phyloP scores from a whole-genome alignment of 2,329 filamentous ascomycete genomes.

The Monosporascus sp. region DNA sequence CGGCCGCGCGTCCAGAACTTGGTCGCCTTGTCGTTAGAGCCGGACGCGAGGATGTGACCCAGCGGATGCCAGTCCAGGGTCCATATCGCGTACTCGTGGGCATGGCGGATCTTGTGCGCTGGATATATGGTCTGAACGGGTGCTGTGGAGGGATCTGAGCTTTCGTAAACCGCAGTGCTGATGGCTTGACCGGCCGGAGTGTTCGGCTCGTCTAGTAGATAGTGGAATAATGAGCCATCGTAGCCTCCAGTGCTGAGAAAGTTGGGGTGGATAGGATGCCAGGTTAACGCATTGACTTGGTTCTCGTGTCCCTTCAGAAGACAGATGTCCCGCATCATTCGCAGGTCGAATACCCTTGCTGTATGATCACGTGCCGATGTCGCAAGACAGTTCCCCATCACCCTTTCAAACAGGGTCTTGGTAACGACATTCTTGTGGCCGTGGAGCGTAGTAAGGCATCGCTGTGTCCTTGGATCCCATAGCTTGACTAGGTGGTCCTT shows the following conservation, averaged over 20 bases:
- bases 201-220: constrained; percentile 93
- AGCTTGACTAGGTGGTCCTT: constrained; percentile 97
- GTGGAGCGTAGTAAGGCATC: constrained; percentile 88
- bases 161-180: constrained; percentile 78
- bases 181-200: constrained; percentile 66
- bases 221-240: constrained; percentile 87
- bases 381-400: constrained; percentile 77
- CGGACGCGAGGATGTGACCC: constrained; percentile 90
- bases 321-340: constrained; percentile 97
- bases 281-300: constrained; percentile 85
- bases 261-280: constrained; percentile 89
- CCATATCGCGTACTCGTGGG: constrained; percentile 95
- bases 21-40: constrained; percentile 93
- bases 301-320: constrained; percentile 93
- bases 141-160: constrained; percentile 69
- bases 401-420: constrained; percentile 83
- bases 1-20: constrained; percentile 92
- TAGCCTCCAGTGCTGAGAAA: constrained; percentile 85
- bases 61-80: constrained; percentile 96
- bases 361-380: constrained; percentile 92
- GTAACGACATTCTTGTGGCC: constrained; percentile 97
- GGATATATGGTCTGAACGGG: constrained; percentile 89
- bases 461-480: constrained; percentile 90
- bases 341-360: constrained; percentile 86
- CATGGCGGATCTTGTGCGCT: constrained; percentile 78